phyloP scores from a whole-genome alignment of 768 basidiomycete species.

The Trametes villosa region DNA sequence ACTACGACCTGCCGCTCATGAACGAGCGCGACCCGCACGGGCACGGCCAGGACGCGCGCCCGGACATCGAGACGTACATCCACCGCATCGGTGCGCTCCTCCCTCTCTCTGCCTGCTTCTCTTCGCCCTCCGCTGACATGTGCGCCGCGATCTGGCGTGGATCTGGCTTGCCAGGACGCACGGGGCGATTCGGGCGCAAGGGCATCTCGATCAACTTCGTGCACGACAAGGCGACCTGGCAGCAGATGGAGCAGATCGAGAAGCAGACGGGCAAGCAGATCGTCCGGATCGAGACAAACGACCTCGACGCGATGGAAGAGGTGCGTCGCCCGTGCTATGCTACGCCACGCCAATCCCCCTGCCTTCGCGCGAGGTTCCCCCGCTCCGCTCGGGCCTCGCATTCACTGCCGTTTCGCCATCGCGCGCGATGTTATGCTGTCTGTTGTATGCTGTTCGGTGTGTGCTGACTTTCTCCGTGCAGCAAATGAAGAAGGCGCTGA shows the following conservation, averaged over 20 bases:
- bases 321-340: conserved; percentile 55
- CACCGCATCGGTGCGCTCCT: conserved; percentile 85
- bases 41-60: conserved; percentile 54
- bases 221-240: conserved; percentile 85
- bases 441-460: neutral
- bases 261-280: conserved; percentile 77
- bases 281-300: conserved; percentile 83
- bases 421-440: neutral
- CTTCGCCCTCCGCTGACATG: neutral
- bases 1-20: conserved; percentile 93
- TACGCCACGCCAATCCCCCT: neutral
- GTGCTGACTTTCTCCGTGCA: conserved; percentile 31
- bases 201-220: conserved; percentile 98
- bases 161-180: conserved; percentile 70
- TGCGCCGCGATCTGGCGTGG: conserved; percentile 2
- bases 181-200: conserved; percentile 96
- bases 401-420: neutral
- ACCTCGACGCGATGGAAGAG: conserved; percentile 94
- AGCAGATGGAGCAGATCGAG: conserved; percentile 91
- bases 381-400: neutral
- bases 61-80: conserved; percentile 96
- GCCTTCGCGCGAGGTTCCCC: neutral
- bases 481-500: conserved; percentile 85
- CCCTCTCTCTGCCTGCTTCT: neutral
- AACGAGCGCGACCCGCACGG: conserved; percentile 61